Evolutionary conservation across 148 eudicot genomes (phyloP), one percentile per base, ranked within the genome.

Genomic region (Chenopodium quinoa): DNA sequence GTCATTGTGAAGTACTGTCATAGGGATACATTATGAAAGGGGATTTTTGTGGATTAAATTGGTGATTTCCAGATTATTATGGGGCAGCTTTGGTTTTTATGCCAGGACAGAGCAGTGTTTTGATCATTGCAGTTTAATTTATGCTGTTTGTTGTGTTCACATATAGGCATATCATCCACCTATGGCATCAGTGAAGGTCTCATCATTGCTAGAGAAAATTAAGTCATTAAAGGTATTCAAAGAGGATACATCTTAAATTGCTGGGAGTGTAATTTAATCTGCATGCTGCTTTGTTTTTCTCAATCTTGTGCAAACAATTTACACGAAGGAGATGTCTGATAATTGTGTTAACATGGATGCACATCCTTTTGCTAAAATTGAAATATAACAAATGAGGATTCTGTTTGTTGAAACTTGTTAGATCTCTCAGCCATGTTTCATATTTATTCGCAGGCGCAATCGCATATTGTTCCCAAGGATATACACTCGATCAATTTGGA

Each of bases 401-500:
- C 37, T 64, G 12, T 23, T 27, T 76, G 71, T 46, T 56, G 54
- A 54, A 62, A 52, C 29, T 77, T 29, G 44, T 71, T 17, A 31
- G 64, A 40, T 2, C 68, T 71, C 63, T 13, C 62, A 66, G 20
- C 75, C 70, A 29, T 78, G 62, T 29, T 68, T 25, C 17, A 68
- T 34, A 56, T 80, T 73, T 47, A 25, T 80, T 64, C 82, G 86
- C 92, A 96, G 99, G 99, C 97, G 64, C 99, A 96, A 85, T 91
- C 99, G 81, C 86, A 85, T 85, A 92, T 95, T 77, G 84, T 92
- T 73, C 78, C 90, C 19, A 93, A 86, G 83, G 99, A 91, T 76
- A 87, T 96, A 85, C 93, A 92, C 85, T 93, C 99, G 13, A 96
- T 96, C 77, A 84, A 84, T 80, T 80, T 91, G 82, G 90, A 96